A percentile compares a stretch with the other conserved stretches of the same genome.
phyloP scores from a whole-genome alignment of 306 rosid species.

The Rubus idaeus region DNA sequence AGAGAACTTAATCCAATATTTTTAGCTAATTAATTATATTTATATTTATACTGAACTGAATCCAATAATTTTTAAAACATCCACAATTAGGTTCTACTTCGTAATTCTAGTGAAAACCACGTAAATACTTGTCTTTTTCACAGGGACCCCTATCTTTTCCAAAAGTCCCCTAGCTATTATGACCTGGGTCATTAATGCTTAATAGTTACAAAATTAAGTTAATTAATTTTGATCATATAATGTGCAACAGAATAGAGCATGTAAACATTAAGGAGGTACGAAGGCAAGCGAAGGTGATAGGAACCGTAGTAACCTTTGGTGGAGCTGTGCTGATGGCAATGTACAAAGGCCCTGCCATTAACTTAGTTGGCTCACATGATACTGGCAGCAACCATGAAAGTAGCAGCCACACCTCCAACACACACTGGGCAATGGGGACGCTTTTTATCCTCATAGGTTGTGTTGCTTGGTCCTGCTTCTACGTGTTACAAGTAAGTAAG shows the following conservation, averaged over 20 bases:
- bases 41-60: too few relatives aligned
- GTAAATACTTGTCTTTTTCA: neutral
- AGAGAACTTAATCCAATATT: too few relatives aligned
- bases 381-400: constrained; percentile 11
- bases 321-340: constrained; percentile 72
- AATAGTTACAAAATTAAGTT: neutral
- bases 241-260: constrained; percentile 30
- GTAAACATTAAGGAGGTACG: constrained; percentile 33
- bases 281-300: constrained; percentile 43
- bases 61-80: too few relatives aligned
- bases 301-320: constrained; percentile 46
- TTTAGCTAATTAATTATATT: too few relatives aligned
- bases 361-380: constrained; percentile 31
- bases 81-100: neutral
- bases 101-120: neutral
- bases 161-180: too few relatives aligned
- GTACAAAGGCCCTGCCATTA: constrained; percentile 69
- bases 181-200: too few relatives aligned
- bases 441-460: constrained; percentile 62
- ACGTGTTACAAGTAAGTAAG: constrained; percentile 50
- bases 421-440: constrained; percentile 57
- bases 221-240: neutral
- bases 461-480: constrained; percentile 63
- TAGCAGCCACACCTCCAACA: constrained; percentile 24
- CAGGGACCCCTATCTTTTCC: too few relatives aligned